phyloP scores from a whole-genome alignment of 306 rosid species.

The Lupinus albus region DNA sequence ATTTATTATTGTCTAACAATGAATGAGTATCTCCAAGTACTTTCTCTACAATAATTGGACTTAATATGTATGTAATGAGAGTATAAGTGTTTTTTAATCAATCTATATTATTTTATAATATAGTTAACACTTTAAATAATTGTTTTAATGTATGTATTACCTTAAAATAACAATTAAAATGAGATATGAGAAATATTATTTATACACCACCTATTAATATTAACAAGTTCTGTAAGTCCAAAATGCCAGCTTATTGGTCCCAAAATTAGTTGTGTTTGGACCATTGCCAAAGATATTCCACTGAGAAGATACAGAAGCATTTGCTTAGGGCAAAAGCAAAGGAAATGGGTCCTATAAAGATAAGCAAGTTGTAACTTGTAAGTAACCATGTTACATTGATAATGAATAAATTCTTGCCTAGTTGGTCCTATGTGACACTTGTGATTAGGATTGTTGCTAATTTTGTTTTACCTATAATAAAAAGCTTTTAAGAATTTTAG shows the following conservation, averaged over 20 bases:
- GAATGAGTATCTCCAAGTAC: no score
- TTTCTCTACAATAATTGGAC: no score
- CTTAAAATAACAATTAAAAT: no score
- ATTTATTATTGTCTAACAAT: no score
- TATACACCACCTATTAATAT: no score
- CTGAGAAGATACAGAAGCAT: slow-evolving; percentile 78
- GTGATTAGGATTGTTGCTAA: no score
- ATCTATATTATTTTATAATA: no score
- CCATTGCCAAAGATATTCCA: slow-evolving; percentile 73
- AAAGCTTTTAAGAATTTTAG: no score
- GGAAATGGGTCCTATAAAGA: slow-evolving; percentile 58
- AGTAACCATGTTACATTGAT: neutral
- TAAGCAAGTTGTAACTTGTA: slow-evolving; percentile 31
- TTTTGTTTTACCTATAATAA: no score
- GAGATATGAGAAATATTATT: fast-evolving
- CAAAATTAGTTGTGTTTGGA: slow-evolving; percentile 72
- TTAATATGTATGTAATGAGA: no score
- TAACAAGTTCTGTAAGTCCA: slow-evolving; percentile 63
- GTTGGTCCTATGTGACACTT: neutral
- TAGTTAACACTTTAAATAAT: no score
- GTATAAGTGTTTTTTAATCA: neutral
- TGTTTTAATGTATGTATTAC: no score
- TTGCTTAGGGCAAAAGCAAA: slow-evolving; percentile 65
- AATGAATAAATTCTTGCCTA: neutral
- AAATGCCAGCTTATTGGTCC: slow-evolving; percentile 76